A percentile compares a stretch with the other conserved stretches of the same genome.
phyloP scores from a whole-genome alignment of 768 basidiomycete genomes.

The Mycena haematopus region DNA sequence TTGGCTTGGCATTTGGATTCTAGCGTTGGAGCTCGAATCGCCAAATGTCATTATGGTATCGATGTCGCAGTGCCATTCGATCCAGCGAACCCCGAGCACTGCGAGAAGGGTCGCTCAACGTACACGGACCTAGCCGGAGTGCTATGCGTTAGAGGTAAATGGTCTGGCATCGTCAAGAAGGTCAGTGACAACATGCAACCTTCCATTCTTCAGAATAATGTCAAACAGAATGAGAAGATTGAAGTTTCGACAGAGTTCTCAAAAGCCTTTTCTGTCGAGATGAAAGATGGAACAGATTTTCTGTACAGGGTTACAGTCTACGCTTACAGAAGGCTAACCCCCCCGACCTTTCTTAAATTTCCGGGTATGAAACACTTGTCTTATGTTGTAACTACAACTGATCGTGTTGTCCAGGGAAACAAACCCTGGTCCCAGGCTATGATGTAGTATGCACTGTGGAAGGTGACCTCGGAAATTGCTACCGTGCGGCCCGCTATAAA shows the following conservation, averaged over 20 bases:
- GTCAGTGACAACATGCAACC: conserved; percentile 8
- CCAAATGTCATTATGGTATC: conserved; percentile 37
- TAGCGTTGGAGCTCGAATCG: conserved; percentile 33
- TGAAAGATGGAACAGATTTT: background rate
- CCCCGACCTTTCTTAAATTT: conserved; percentile 24
- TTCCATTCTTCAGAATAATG: background rate
- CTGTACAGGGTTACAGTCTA: conserved; percentile 9
- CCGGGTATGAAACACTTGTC: conserved; percentile 4
- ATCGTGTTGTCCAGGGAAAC: background rate
- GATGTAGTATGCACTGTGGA: conserved; percentile 26
- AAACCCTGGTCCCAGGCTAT: conserved; percentile 27
- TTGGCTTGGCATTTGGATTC: conserved; percentile 38
- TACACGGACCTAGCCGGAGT: background rate
- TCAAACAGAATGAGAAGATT: conserved; percentile 23
- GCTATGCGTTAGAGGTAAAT: conserved; percentile 21
- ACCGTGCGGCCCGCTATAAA: background rate
- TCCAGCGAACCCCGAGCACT: conserved; percentile 22
- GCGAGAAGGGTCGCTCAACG: background rate
- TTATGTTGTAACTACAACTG: background rate
- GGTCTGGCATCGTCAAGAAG: conserved; percentile 35
- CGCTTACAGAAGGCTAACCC: conserved; percentile 23
- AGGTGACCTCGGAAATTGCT: conserved; percentile 19
- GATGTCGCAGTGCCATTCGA: conserved; percentile 15
- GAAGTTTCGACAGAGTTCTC: conserved; percentile 16
- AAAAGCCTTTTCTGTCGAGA: background rate